These are phyloP conservation scores for Parascedosporium putredinis DNA, from an alignment of 2,329 filamentous ascomycete species.

Conservation along the genomic window DNA sequence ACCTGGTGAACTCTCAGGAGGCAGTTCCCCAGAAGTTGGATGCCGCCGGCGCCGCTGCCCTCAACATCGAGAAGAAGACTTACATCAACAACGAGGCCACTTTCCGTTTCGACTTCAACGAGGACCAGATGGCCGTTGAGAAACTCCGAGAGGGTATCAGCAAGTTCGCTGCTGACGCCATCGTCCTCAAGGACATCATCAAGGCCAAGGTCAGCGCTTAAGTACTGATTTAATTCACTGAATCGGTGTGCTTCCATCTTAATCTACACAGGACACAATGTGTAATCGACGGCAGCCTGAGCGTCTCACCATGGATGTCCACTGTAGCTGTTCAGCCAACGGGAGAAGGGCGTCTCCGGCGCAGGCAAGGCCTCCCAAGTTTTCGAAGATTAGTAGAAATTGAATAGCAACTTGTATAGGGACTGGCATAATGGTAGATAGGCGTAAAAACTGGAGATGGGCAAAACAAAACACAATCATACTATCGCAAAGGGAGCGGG, in stretches of 20 bases:
- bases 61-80: conserved; percentile 76
- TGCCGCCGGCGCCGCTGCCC: conserved; percentile 48
- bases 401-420: neutral
- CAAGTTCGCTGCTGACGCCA: conserved; percentile 94
- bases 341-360: too few relatives aligned
- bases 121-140: conserved; percentile 98
- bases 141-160: conserved; percentile 99
- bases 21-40: conserved; percentile 89
- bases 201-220: conserved; percentile 65
- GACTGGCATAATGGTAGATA: neutral
- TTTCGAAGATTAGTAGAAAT: neutral
- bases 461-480: neutral
- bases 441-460: neutral
- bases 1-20: conserved; percentile 75
- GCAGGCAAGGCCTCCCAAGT: neutral
- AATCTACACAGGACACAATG: too few relatives aligned
- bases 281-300: too few relatives aligned
- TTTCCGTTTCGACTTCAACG: conserved; percentile 99
- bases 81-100: conserved; percentile 82
- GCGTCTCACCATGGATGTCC: too few relatives aligned
- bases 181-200: conserved; percentile 87
- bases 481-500: neutral
- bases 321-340: too few relatives aligned
- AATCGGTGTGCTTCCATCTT: too few relatives aligned
- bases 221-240: conserved; percentile 11